Conservation (phyloP, 768 basidiomycete genomes). For the Phlebiopsis flavidoalba region DNA sequence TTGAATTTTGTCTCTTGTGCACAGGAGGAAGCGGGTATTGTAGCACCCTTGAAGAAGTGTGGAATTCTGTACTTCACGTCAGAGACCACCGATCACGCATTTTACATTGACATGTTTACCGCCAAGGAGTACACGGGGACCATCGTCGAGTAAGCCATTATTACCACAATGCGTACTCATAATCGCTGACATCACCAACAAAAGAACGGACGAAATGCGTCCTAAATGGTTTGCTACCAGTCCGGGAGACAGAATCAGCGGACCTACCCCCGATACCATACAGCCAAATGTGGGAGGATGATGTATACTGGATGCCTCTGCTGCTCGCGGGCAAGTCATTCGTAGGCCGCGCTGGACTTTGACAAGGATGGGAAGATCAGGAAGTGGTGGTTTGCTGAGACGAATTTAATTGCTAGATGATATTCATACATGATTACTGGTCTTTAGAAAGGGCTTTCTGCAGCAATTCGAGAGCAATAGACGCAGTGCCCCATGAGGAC, state of each 20-base stretch:
- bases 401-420: not conserved
- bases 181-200: not conserved
- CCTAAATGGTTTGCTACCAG: slow-evolving; percentile 69
- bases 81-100: slow-evolving; percentile 50
- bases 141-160: slow-evolving; percentile 56
- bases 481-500: slow-evolving; percentile 62
- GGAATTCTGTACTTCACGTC: slow-evolving; percentile 64
- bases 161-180: not conserved
- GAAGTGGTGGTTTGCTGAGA: slow-evolving; percentile 32
- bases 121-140: slow-evolving; percentile 56
- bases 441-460: slow-evolving; percentile 31
- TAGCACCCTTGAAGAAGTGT: slow-evolving; percentile 53
- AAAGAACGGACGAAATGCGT: slow-evolving; percentile 85
- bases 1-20: not conserved
- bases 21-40: slow-evolving; percentile 83
- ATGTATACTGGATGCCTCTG: slow-evolving; percentile 64
- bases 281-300: slow-evolving; percentile 57
- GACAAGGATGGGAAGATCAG: slow-evolving; percentile 19
- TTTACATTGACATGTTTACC: slow-evolving; percentile 69
- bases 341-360: slow-evolving; percentile 46
- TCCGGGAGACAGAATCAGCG: slow-evolving; percentile 6
- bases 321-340: slow-evolving; percentile 40
- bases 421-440: not conserved
- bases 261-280: slow-evolving; percentile 49
- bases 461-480: slow-evolving; percentile 41